Evolutionary conservation across 495 filamentous ascomycete species (phyloP), one percentile per base, ranked within the genome.

Genomic region (Penicillium fimorum): DNA sequence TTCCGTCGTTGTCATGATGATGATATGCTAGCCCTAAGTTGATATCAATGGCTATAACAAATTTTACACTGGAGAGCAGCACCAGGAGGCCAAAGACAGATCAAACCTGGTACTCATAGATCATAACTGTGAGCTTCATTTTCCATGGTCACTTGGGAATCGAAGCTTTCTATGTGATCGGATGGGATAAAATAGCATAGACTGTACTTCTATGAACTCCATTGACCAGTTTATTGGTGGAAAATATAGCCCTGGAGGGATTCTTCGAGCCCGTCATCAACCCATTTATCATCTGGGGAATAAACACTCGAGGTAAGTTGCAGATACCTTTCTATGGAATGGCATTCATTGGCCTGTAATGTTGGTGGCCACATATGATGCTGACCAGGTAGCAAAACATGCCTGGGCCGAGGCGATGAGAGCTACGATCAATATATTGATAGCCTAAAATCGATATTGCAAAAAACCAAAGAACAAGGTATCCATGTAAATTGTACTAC

Each of bases 261-360:
- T 33, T 11, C 11, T 12, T 9, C 10, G 10, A 33, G 30, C 30
- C 10, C 11, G 30, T 33, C 30, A 12, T 33, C 30, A 10, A 33
- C 10, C 3, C 11, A 12, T 4, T 33, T 12, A 10, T 3, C 30
- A 33, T 33, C 10, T 33, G 10, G 1, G 30, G 3, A 3, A 12
- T 9, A 33, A 33, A 33, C 11, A 33, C 10, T 12, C 1, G 10
- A 3, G 1, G 3, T 33, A 20, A 41, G 17, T 8, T 20, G 20
- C 4, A 45, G 1, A 27, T 27, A n/a, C 27, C 4, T 22, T 46
- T 11, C 44, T 18, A 25, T 29, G 9, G 13, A 30, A 27, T 43
- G 17, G 11, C 40, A n/a, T 46, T 46, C 40, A n/a, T 46, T 46
- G 22, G 13, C 8, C 24, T 94, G 76, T 24, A 12, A 22, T 22